Evolutionary conservation across 2,329 filamentous ascomycete species (phyloP).

Genomic region (Incumbomyces delicatus): DNA sequence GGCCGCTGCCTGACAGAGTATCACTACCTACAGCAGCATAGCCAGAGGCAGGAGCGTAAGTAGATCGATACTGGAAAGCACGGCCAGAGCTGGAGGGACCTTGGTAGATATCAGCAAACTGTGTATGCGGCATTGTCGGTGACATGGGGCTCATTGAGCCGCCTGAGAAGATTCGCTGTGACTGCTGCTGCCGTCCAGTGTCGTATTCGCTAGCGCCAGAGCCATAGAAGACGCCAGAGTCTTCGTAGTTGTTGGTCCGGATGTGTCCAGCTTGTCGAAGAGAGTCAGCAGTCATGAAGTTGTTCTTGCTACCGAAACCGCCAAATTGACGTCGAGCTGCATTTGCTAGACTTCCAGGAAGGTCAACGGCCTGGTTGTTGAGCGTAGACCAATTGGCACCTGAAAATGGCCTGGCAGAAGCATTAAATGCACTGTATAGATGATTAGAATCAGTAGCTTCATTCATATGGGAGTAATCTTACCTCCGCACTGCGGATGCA

Average conservation of each 20-base stretch:
- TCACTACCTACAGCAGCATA: slow-evolving; percentile 4
- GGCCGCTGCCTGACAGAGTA: slow-evolving; percentile 3
- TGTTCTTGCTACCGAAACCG: background rate
- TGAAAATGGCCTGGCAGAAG: slow-evolving; percentile 35
- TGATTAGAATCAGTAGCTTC: slow-evolving; percentile 16
- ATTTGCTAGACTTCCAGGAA: background rate
- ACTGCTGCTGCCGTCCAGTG: background rate
- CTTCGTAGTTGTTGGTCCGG: background rate
- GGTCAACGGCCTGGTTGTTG: slow-evolving; percentile 37
- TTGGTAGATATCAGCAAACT: slow-evolving; percentile 3
- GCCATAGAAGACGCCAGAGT: background rate
- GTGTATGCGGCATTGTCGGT: background rate
- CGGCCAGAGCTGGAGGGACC: background rate
- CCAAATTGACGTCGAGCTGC: slow-evolving; percentile 1
- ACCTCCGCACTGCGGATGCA: slow-evolving; percentile 1
- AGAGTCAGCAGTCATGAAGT: background rate
- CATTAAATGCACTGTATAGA: slow-evolving; percentile 44
- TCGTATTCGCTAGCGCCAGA: background rate
- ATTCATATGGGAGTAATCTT: background rate
- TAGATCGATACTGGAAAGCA: slow-evolving; percentile 4
- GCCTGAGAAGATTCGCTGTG: slow-evolving; percentile 3
- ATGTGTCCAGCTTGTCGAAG: background rate
- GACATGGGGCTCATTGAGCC: background rate
- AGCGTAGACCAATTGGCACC: slow-evolving; percentile 33
- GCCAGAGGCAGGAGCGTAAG: background rate